Conservation (phyloP, 176 grass and related monocot species). For the Zoysia pacifica region DNA sequence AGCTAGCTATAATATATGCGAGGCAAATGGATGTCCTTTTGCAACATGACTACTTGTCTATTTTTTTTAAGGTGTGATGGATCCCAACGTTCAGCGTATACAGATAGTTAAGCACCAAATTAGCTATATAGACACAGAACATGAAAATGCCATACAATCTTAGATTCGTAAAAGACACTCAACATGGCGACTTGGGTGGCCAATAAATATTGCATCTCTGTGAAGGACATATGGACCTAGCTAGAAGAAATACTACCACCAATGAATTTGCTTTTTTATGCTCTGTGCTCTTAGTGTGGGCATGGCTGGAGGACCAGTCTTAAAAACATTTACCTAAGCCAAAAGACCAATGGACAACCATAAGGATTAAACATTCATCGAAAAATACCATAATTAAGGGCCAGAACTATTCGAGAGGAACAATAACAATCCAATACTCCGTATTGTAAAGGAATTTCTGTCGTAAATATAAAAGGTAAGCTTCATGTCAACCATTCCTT, state of each 20-base stretch:
- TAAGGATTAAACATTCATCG: not conserved
- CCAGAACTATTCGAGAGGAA: not conserved
- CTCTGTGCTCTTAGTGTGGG: not conserved
- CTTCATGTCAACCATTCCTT: not conserved
- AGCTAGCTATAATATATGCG: not conserved
- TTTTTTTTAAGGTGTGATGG: constrained; percentile 13
- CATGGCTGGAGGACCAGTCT: constrained; percentile 1
- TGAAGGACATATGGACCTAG: not conserved
- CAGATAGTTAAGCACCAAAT: not conserved
- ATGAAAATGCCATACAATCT: not conserved
- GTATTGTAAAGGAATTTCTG: too few relatives aligned
- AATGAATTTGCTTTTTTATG: not conserved
- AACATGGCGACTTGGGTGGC: not conserved
- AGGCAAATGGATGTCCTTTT: not conserved
- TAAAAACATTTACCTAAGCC: not conserved
- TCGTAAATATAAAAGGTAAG: not conserved
- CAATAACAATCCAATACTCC: not conserved
- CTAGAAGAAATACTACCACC: not conserved
- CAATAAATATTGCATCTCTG: not conserved
- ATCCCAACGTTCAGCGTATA: not conserved
- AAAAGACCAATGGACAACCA: not conserved
- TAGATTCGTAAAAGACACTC: not conserved
- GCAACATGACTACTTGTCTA: constrained; percentile 5
- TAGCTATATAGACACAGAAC: not conserved
- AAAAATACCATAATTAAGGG: not conserved